Conservation (phyloP, 305 asterid genomes). For the Fraxinus latifolia region DNA sequence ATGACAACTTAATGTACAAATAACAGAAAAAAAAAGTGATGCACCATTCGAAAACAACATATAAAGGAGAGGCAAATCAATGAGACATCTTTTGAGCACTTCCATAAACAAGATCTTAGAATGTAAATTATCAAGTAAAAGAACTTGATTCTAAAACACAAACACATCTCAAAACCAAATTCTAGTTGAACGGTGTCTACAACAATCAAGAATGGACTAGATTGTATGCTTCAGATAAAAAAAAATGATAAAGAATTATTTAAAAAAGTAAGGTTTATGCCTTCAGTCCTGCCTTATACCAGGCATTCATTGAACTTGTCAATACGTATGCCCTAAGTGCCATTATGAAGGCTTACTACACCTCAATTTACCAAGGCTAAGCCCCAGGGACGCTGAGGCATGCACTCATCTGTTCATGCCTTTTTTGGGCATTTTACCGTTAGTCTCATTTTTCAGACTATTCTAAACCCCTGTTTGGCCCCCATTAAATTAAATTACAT, state of each 20-base stretch:
- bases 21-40: background rate
- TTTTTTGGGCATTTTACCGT: too few relatives aligned
- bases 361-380: too few relatives aligned
- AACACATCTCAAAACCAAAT: background rate
- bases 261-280: background rate
- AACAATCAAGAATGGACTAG: background rate
- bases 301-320: background rate
- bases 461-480: too few relatives aligned
- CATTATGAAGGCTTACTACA: too few relatives aligned
- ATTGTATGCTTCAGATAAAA: background rate
- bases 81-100: background rate
- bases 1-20: background rate
- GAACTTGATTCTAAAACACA: background rate
- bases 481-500: too few relatives aligned
- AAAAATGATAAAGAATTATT: background rate
- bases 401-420: too few relatives aligned
- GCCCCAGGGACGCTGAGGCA: too few relatives aligned
- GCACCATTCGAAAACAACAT: background rate
- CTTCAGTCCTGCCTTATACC: background rate
- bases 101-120: background rate
- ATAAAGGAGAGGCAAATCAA: background rate
- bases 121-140: background rate
- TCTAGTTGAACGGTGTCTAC: background rate
- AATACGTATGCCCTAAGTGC: background rate
- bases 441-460: too few relatives aligned